These are phyloP conservation scores for Aspergillus niger DNA, from an alignment of 2,329 filamentous ascomycete genomes.

Conservation along the genomic window DNA sequence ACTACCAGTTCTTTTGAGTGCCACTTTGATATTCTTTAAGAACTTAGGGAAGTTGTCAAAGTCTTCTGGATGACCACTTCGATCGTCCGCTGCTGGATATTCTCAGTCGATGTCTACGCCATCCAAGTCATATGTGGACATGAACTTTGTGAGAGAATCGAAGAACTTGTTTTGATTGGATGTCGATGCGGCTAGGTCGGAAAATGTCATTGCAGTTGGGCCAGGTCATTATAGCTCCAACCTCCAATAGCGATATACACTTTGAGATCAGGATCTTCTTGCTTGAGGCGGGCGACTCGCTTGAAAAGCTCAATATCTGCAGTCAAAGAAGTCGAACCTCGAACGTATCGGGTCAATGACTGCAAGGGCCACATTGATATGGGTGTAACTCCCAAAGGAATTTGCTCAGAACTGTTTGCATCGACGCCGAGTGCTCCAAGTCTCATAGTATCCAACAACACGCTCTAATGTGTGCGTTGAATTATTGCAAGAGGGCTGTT, in stretches of 20 bases:
- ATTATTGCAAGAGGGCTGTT: no score
- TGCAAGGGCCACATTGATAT: conserved; percentile 18
- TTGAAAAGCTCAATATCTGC: conserved; percentile 22
- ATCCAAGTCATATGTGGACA: conserved; percentile 48
- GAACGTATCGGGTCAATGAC: conserved; percentile 13
- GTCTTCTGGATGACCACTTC: conserved; percentile 42
- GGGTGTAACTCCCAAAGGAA: conserved; percentile 15
- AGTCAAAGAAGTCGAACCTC: conserved; percentile 6
- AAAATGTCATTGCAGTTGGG: conserved; percentile 22
- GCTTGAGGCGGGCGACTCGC: conserved; percentile 32
- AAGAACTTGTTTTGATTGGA: conserved; percentile 38
- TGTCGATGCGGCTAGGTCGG: conserved; percentile 23
- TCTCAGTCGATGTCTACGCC: conserved; percentile 54
- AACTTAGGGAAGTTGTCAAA: conserved; percentile 33
- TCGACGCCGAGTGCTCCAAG: conserved; percentile 25
- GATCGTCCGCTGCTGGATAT: conserved; percentile 40
- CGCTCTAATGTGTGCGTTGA: not conserved
- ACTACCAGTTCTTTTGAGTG: conserved; percentile 15
- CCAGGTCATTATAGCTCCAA: conserved; percentile 43
- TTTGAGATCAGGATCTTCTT: conserved; percentile 25
- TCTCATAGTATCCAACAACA: conserved; percentile 42
- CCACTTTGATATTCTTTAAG: conserved; percentile 19
- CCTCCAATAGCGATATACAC: conserved; percentile 46
- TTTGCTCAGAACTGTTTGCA: conserved; percentile 26
- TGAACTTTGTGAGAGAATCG: conserved; percentile 40